Evolutionary conservation across 2,329 filamentous ascomycete species (phyloP).

Genomic region (Rutstroemia sp.): DNA sequence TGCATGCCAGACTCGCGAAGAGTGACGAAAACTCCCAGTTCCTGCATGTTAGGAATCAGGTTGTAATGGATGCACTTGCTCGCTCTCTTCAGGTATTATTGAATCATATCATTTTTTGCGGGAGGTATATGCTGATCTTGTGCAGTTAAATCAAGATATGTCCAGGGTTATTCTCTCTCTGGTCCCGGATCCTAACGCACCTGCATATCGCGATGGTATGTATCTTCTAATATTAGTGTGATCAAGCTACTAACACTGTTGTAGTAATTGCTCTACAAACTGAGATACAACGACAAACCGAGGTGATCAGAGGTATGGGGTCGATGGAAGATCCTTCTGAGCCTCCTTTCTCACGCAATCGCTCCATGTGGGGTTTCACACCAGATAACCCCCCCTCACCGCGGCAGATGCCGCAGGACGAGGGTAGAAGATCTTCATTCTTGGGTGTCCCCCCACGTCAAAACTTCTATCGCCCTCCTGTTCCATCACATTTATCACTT

Average conservation of each 20-base stretch:
- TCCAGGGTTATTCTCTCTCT: slow-evolving; percentile 67
- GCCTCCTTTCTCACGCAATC: slow-evolving; percentile 53
- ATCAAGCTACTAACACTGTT: slow-evolving; percentile 14
- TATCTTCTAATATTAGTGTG: not conserved
- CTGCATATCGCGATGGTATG: slow-evolving; percentile 77
- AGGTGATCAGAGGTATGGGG: slow-evolving; percentile 43
- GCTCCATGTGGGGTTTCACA: slow-evolving; percentile 53
- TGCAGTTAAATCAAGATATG: slow-evolving; percentile 78
- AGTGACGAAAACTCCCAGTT: slow-evolving; percentile 77
- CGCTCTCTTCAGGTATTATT: slow-evolving; percentile 55
- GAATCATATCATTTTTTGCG: not conserved
- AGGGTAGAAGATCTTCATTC: slow-evolving; percentile 65
- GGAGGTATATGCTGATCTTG: slow-evolving; percentile 22
- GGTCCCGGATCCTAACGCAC: slow-evolving; percentile 67
- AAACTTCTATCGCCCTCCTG: slow-evolving; percentile 66
- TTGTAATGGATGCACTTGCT: slow-evolving; percentile 71
- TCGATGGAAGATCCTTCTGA: slow-evolving; percentile 57
- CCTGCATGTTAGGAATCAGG: slow-evolving; percentile 73
- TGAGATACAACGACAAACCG: slow-evolving; percentile 54
- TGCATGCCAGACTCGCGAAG: slow-evolving; percentile 67
- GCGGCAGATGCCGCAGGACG: slow-evolving; percentile 78
- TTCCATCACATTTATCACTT: slow-evolving; percentile 74
- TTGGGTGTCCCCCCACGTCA: slow-evolving; percentile 40
- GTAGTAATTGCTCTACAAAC: slow-evolving; percentile 49
- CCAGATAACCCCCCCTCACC: slow-evolving; percentile 77